These are phyloP conservation scores for Sanghuangporus sanghuang DNA, from an alignment of 1,284 basidiomycete species.

Conservation along the genomic window DNA sequence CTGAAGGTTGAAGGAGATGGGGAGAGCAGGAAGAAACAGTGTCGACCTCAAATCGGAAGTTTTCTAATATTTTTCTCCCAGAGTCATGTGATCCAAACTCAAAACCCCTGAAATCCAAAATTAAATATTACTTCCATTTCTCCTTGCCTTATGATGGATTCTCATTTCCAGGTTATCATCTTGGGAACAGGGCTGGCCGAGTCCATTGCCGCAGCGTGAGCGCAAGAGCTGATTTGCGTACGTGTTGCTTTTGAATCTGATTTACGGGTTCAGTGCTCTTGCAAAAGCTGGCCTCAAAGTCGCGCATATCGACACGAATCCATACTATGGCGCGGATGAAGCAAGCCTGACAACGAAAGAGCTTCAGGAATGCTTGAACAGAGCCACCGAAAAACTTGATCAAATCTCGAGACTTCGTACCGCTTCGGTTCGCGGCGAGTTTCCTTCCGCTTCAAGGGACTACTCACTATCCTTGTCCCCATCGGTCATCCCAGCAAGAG, in stretches of 20 bases:
- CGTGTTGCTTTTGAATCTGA: slow-evolving; percentile 23
- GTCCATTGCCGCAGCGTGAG: slow-evolving; percentile 88
- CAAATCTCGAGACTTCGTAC: slow-evolving; percentile 30
- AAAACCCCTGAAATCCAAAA: not conserved
- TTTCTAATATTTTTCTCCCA: not conserved
- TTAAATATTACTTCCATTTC: not conserved
- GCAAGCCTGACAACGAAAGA: slow-evolving; percentile 83
- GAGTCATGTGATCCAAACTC: not conserved
- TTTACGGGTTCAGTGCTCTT: slow-evolving; percentile 55
- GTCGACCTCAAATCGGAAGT: slow-evolving; percentile 15
- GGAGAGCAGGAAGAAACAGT: slow-evolving; percentile 15
- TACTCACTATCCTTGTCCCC: slow-evolving; percentile 87
- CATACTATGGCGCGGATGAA: slow-evolving; percentile 82
- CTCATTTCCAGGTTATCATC: slow-evolving; percentile 74
- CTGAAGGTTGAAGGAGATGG: slow-evolving; percentile 9
- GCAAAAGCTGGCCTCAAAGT: slow-evolving; percentile 84
- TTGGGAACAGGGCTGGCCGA: slow-evolving; percentile 85
- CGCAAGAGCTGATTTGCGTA: slow-evolving; percentile 10
- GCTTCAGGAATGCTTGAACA: slow-evolving; percentile 55
- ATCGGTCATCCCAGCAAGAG: slow-evolving; percentile 74
- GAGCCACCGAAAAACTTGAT: slow-evolving; percentile 21
- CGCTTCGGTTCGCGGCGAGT: slow-evolving; percentile 27
- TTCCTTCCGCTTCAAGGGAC: slow-evolving; percentile 52
- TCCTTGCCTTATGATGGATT: not conserved
- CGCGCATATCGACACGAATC: slow-evolving; percentile 81